Evolutionary conservation across 352 stramenopile species (phyloP).

Genomic region (Phytopythium oedochilum): DNA sequence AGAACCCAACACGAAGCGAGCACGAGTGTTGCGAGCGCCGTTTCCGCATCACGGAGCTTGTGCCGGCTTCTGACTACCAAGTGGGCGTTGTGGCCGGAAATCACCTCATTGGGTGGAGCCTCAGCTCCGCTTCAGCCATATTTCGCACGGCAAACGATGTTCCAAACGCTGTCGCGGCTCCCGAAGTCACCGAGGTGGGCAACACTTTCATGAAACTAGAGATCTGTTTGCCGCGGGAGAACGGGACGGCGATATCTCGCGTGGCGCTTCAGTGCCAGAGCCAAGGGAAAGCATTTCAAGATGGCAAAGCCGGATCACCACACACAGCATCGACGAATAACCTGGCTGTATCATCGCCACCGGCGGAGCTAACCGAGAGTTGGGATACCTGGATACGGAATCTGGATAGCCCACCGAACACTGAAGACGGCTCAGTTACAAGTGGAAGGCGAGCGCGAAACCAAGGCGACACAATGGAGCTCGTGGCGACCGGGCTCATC

Average conservation of each 20-base stretch:
- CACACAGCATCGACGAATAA: not conserved
- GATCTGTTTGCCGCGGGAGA: constrained; percentile 30
- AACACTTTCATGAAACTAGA: constrained; percentile 36
- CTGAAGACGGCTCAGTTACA: not conserved
- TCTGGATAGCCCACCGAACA: not conserved
- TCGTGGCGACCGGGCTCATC: constrained; percentile 21
- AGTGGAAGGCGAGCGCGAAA: not conserved
- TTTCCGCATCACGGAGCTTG: constrained; percentile 30
- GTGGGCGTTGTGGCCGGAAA: constrained; percentile 42
- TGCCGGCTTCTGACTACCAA: constrained; percentile 38
- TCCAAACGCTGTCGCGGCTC: constrained; percentile 34
- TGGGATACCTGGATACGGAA: constrained; percentile 5
- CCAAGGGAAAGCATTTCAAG: constrained; percentile 12
- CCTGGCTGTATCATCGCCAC: not conserved
- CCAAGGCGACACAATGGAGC: constrained; percentile 20
- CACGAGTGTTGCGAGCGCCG: constrained; percentile 15
- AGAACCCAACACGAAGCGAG: constrained; percentile 4
- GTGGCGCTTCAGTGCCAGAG: constrained; percentile 40
- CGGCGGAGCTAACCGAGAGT: constrained; percentile 9
- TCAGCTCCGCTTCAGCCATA: constrained; percentile 9
- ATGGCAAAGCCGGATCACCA: not conserved
- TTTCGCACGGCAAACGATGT: constrained; percentile 36
- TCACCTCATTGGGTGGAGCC: constrained; percentile 38
- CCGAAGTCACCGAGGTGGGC: constrained; percentile 27
- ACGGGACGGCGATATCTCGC: constrained; percentile 27